These are phyloP conservation scores for Fusarium succisae DNA, from an alignment of 2,329 filamentous ascomycete genomes.

Conservation along the genomic window DNA sequence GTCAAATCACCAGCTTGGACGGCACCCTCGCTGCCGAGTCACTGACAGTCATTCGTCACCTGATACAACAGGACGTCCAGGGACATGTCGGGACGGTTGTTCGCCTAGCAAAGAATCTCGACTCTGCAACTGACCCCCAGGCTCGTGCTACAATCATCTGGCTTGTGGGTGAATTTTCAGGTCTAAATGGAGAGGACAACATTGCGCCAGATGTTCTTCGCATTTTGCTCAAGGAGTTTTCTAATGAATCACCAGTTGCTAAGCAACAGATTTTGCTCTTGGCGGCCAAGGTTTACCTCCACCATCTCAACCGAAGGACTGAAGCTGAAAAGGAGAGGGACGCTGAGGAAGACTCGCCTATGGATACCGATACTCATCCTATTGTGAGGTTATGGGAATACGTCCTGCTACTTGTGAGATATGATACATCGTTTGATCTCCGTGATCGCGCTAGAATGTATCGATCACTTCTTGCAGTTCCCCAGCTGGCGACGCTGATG, in stretches of 20 bases:
- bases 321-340: slow-evolving; percentile 51
- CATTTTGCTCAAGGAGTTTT: slow-evolving; percentile 86
- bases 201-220: slow-evolving; percentile 93
- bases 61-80: slow-evolving; percentile 90
- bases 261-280: slow-evolving; percentile 93
- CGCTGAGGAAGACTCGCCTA: slow-evolving; percentile 44
- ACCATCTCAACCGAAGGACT: slow-evolving; percentile 77
- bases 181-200: slow-evolving; percentile 81
- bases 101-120: slow-evolving; percentile 88
- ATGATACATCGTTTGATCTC: slow-evolving; percentile 94
- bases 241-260: slow-evolving; percentile 82
- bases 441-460: slow-evolving; percentile 92
- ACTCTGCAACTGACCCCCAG: slow-evolving; percentile 85
- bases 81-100: slow-evolving; percentile 88
- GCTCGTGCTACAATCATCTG: slow-evolving; percentile 96
- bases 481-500: slow-evolving; percentile 89
- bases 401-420: slow-evolving; percentile 83
- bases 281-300: slow-evolving; percentile 95
- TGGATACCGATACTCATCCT: slow-evolving; percentile 62
- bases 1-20: slow-evolving; percentile 88
- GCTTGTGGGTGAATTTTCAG: slow-evolving; percentile 95
- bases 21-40: slow-evolving; percentile 90
- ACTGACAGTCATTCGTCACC: slow-evolving; percentile 90
- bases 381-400: slow-evolving; percentile 86
- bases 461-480: slow-evolving; percentile 81